Evolutionary conservation across 2,329 filamentous ascomycete species (phyloP).

Genomic region (Phialemonium atrogriseum): DNA sequence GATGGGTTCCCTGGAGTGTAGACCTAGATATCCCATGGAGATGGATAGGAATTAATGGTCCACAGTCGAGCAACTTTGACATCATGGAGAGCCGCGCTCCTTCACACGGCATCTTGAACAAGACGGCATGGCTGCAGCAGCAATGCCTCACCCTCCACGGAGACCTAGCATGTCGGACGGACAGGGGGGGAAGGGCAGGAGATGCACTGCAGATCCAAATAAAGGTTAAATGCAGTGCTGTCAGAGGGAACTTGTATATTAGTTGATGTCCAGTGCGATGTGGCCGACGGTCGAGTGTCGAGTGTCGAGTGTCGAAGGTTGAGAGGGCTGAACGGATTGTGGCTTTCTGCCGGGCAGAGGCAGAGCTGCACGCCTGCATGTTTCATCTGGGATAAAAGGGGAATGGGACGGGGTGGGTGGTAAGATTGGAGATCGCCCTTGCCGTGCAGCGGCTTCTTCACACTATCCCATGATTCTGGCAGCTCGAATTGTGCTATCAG

Average conservation of each 20-base stretch:
- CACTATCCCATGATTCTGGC: neutral
- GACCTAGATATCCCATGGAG: neutral
- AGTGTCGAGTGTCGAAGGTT: constrained; percentile 3
- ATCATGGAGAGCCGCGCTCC: neutral
- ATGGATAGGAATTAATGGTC: neutral
- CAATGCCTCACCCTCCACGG: neutral
- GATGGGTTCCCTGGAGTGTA: neutral
- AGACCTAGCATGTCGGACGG: neutral
- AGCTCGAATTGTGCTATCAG: neutral
- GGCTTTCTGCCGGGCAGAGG: constrained; percentile 14
- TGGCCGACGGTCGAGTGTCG: neutral
- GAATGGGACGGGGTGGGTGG: constrained; percentile 10
- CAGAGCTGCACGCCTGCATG: constrained; percentile 15
- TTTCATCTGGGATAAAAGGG: constrained; percentile 18
- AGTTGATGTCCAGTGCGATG: constrained; percentile 1
- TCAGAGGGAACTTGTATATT: too few relatives aligned
- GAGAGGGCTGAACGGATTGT: constrained; percentile 7
- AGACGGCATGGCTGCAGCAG: too few relatives aligned
- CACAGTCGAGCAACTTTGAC: neutral
- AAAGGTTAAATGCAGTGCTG: constrained; percentile 2
- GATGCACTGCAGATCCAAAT: constrained; percentile 1
- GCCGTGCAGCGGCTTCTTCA: constrained; percentile 7
- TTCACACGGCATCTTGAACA: too few relatives aligned
- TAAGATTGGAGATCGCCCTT: constrained; percentile 13
- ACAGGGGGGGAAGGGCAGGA: neutral